These are phyloP conservation scores for Chaetomium globosum DNA, from an alignment of 2,329 filamentous ascomycete species.

Conservation along the genomic window DNA sequence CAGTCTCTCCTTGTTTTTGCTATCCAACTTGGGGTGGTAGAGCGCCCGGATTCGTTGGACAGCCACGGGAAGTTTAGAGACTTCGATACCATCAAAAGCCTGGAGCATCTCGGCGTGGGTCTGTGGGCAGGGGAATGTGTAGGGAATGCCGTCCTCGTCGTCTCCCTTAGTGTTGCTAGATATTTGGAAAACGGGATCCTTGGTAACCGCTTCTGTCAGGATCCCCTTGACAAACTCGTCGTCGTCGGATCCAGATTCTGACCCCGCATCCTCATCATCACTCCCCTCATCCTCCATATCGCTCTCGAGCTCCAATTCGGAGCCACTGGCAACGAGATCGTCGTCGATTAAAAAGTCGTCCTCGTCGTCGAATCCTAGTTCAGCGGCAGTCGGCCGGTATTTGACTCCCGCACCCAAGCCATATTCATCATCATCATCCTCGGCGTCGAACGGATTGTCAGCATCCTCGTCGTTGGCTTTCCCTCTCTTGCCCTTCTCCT, in stretches of 20 bases:
- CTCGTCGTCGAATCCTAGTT: conserved; percentile 83
- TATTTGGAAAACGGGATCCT: conserved; percentile 55
- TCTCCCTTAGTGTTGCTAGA: conserved; percentile 49
- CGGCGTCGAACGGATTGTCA: conserved; percentile 42
- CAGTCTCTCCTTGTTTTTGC: conserved; percentile 83
- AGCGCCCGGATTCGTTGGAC: conserved; percentile 87
- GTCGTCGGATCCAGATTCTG: conserved; percentile 50
- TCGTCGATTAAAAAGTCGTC: conserved; percentile 93
- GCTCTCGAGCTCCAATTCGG: conserved; percentile 63
- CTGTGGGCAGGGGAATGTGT: conserved; percentile 82
- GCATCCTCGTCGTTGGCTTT: conserved; percentile 42
- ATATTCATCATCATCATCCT: conserved; percentile 61
- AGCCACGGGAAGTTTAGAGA: conserved; percentile 71
- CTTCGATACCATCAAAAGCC: conserved; percentile 62
- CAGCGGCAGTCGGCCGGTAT: conserved; percentile 58
- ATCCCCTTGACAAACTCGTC: conserved; percentile 75
- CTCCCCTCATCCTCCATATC: conserved; percentile 56
- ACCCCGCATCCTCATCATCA: conserved; percentile 46
- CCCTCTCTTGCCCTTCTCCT: conserved; percentile 46
- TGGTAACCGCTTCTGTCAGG: conserved; percentile 60
- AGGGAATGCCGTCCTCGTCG: conserved; percentile 67
- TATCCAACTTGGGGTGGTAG: conserved; percentile 85
- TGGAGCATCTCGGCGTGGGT: conserved; percentile 74
- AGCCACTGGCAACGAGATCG: conserved; percentile 80
- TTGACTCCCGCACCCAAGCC: conserved; percentile 63